Base-by-base conservation (phyloP, 345 rosid species). In the Luvunga scandens region DNA sequence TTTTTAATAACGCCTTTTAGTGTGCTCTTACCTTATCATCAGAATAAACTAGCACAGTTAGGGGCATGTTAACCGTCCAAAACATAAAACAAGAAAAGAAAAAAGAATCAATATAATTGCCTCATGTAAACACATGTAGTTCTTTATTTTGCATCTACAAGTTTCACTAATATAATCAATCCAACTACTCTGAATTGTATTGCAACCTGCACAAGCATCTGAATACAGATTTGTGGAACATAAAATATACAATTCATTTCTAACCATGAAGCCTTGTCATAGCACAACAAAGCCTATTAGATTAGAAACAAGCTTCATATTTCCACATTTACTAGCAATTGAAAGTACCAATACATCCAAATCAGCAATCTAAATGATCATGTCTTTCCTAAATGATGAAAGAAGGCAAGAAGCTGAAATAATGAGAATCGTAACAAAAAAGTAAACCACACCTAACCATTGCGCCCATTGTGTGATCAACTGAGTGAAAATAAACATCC, bases 401-500 rank as follows among this genome's bases (percentile, higher is more conserved):
- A 75, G 30, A 30, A 38, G 60, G 42, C 38, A 42, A 27, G 28
- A 75, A 75, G 22, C 34, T 48, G 33, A 27, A 63, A 45, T 14
- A 22, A 14, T 6, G 22, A 30, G 25, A 39, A 64, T 50, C 21
- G 24, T 48, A 28, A 65, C 38, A 61, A 68, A n/a, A n/a, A 75
- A 73, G 14, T 12, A 75, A 42, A 67, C 33, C 92, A 75, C 69
- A 93, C 99, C 98, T 86, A 95, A 81, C 98, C 96, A 95, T 72
- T 93, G 99, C 21, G 94, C 91, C 99, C 99, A 95, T 83, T 92
- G 97, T 2, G 89, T 83, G 78, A 93, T 88, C 84, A 93, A 77
- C 77, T 91, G 90, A 67, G 94, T 83, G 77, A 93, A 90, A 53
- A 93, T 71, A 63, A 88, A 73, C 0, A 90, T 84, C 98, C 99